Base-by-base conservation (phyloP, 2,329 filamentous ascomycete species). In the Bipolaris gigantea region DNA sequence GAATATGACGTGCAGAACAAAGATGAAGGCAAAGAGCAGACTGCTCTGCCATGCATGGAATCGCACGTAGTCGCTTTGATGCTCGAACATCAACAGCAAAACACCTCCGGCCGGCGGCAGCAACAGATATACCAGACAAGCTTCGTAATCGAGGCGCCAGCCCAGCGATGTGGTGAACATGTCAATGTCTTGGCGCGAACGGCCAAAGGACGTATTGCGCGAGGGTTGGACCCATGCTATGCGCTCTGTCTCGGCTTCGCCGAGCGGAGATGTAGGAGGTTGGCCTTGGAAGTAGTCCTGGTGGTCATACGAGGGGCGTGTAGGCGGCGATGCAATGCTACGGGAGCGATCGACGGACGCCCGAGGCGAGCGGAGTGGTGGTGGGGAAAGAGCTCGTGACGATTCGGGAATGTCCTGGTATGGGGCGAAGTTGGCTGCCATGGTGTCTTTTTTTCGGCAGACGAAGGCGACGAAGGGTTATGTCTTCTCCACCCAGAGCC, bases 31-130 rank as follows among this genome's bases (percentile, higher is more conserved):
- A 73, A 96, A 97, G 3, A 96, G 75, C 67, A 96, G 80, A 60
- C 88, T 87, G 6, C 89, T 90, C 76, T 99, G 94, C 93, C 94
- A 99, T 7, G 94, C 94, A 75, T 99, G 94, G 65, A 97, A 97
- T 60, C 94, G 84, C 53, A 99, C 94, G 75, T 96, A 99, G 77
- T 99, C 94, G 71, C 92, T 97, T 79, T 96, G 94, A 70, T 92
- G 86, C 81, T 99, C 94, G 59, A 93, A 73, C 40, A 97, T 83
- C 62, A 99, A 76, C 64, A 99, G 76, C 62, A 96, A 74, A 23
- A 97, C 90, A 3, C 89, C 90, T 2, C 93, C 94, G 0, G 92
- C 81, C 1, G 94, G 94, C 58, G 94, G 94, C 13, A 96, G 77
- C 45, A 89, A 80, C 57, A 97, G 72, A 74, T 99, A 99, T 48